Base-by-base conservation (phyloP, 768 basidiomycete genomes). In the Fomitopsis pulvina region DNA sequence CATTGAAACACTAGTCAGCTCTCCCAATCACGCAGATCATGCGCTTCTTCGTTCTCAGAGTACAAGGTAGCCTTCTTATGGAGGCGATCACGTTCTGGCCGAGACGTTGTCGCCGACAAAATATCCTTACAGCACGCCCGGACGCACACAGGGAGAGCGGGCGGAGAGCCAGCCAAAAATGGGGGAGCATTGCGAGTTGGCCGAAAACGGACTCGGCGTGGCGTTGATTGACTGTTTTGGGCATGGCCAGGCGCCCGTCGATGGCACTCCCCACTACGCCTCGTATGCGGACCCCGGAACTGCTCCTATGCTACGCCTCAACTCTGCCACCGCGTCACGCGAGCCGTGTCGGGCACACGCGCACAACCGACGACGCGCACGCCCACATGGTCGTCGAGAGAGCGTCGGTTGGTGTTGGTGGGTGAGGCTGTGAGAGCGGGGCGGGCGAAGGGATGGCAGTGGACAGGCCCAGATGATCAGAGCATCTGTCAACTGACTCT, bases 191-290 rank as follows among this genome's bases (percentile, higher is more conserved):
- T 43, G 49, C 20, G 32, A 21, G 42, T 21, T 28, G 27, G 22
- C 20, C n/a, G 26, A 22, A 43, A 18, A 44, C 44, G 54, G 53
- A 52, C 53, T 57, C 59, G 56, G 53, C 58, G 58, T 60, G 61
- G 61, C 61, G 57, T 61, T 63, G 60, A 64, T 57, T 61, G 51
- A 57, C 63, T 54, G 47, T 54, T 63, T 54, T 46, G 55, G 62
- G 38, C 40, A 21, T 21, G 21, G 1, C 27, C 47, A 54, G 52
- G 49, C 52, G 52, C 61, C 61, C 49, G n/a, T n/a, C n/a, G 54
- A 59, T 58, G 57, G 60, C 60, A 60, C 54, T 54, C 55, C 55
- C 57, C 58, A 57, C 58, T 57, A 57, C 56, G 56, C 58, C 62
- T 51, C 51, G 21, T 27, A 42, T 30, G 14, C 48, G 55, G 58